A percentile compares a stretch with the other conserved stretches of the same genome.
These are phyloP conservation scores for Penicillium salamii DNA, from an alignment of 495 filamentous ascomycete species.

Conservation along the genomic window DNA sequence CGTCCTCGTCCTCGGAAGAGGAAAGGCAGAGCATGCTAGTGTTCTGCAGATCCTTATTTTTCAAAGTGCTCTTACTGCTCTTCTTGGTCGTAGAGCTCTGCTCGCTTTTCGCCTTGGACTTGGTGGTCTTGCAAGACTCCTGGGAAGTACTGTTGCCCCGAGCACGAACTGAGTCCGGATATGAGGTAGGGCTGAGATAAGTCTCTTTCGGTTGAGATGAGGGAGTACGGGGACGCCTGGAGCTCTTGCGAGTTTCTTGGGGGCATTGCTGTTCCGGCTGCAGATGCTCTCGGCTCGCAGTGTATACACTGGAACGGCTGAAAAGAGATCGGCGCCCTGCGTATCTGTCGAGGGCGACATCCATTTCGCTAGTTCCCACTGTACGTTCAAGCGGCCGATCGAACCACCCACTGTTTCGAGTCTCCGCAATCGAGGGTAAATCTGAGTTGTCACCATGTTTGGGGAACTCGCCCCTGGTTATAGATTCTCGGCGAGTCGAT, in stretches of 20 bases:
- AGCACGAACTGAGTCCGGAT: conserved; percentile 2
- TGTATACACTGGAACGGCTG: conserved; percentile 24
- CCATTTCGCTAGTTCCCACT: conserved; percentile 39
- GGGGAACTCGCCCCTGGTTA: conserved; percentile 6
- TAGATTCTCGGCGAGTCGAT: conserved; percentile 17
- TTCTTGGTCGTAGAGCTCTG: conserved; percentile 35
- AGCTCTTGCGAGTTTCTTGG: conserved; percentile 12
- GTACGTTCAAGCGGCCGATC: conserved; percentile 32
- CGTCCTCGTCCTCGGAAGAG: conserved; percentile 54
- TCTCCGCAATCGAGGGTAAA: conserved; percentile 22
- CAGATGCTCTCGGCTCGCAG: conserved; percentile 26
- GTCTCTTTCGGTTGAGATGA: conserved; percentile 19
- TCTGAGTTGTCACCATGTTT: conserved; percentile 18
- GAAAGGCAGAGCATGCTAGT: conserved; percentile 52
- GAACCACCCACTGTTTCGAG: conserved; percentile 22
- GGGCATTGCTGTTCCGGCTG: conserved; percentile 18
- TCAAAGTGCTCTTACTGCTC: conserved; percentile 43
- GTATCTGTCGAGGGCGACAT: conserved; percentile 35
- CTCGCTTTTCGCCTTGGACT: conserved; percentile 14
- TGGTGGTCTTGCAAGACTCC: conserved; percentile 13
- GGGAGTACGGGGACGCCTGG: conserved; percentile 21
- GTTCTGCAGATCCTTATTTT: conserved; percentile 45
- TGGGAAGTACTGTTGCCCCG: conserved; percentile 13
- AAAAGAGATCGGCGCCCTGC: conserved; percentile 24
- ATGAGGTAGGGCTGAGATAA: conserved; percentile 19